phyloP scores from a whole-genome alignment of 2,329 filamentous ascomycete genomes.

The Trichoderma sp. region DNA sequence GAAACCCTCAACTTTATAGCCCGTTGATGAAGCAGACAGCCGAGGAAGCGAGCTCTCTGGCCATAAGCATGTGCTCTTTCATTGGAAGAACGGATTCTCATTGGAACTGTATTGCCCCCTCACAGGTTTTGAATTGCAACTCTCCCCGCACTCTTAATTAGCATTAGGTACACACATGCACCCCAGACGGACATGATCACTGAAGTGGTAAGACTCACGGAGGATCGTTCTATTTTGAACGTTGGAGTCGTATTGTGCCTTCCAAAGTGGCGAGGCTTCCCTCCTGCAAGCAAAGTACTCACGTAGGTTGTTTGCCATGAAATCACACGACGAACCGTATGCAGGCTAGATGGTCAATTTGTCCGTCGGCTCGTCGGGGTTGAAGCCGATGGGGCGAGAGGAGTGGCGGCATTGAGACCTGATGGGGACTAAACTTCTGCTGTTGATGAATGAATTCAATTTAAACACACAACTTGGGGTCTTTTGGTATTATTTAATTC shows the following conservation, averaged over 20 bases:
- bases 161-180: neutral
- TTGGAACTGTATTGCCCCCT: neutral
- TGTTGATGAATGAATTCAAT: too few species aligned
- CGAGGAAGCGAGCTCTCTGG: neutral
- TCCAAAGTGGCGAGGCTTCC: neutral
- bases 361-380: neutral
- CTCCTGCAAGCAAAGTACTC: neutral
- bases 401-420: neutral
- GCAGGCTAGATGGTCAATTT: neutral
- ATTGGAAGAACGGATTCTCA: neutral
- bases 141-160: conserved; percentile 5
- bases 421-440: too few species aligned
- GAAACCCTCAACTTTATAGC: neutral
- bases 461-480: too few species aligned
- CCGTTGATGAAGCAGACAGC: neutral
- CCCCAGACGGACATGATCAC: conserved; percentile 8
- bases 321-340: neutral
- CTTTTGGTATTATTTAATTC: too few species aligned
- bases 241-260: neutral
- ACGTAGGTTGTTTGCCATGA: neutral
- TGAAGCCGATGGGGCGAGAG: neutral
- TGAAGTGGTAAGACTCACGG: conserved; percentile 2
- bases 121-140: neutral
- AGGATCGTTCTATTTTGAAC: neutral
- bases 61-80: conserved; percentile 2